Percentiles rank a stretch among this genome's conserved stretches.
Evolutionary conservation across 192 early-diverging fungal species (phyloP).

Genomic region (Geranomyces variabilis): DNA sequence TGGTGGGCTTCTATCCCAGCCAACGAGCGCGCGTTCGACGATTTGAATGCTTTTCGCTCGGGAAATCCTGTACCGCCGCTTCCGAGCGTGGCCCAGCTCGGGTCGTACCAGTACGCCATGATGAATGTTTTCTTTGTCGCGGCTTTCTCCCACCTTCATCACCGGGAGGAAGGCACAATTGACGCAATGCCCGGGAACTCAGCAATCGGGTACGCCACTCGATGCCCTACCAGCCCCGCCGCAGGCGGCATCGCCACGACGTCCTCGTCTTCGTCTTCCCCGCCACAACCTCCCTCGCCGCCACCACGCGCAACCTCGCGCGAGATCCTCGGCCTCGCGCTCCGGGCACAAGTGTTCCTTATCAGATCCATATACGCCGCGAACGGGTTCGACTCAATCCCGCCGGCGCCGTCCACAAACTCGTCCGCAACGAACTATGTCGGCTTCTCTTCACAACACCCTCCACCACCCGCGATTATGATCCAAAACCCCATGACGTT

Average conservation of each 20-base stretch:
- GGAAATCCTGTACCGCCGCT: slow-evolving; percentile 17
- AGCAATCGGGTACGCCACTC: slow-evolving; percentile 1
- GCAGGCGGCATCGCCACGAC: no score
- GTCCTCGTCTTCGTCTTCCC: no score
- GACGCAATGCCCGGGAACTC: background rate
- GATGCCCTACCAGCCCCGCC: no score
- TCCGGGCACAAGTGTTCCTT: slow-evolving; percentile 22
- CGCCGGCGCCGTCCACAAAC: background rate
- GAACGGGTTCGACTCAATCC: slow-evolving; percentile 27
- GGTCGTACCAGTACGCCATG: slow-evolving; percentile 20
- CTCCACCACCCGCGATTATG: slow-evolving; percentile 18
- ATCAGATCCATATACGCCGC: slow-evolving; percentile 28
- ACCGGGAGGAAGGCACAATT: slow-evolving; percentile 20
- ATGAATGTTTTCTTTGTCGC: slow-evolving; percentile 23
- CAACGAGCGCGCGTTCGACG: slow-evolving; percentile 21
- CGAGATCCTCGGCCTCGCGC: slow-evolving; percentile 17
- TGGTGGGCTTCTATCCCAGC: slow-evolving; percentile 25
- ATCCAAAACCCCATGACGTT: slow-evolving; percentile 27
- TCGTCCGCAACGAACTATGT: background rate
- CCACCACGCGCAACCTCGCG: slow-evolving; percentile 7
- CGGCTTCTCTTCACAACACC: background rate
- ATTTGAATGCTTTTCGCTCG: slow-evolving; percentile 11
- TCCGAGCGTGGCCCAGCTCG: slow-evolving; percentile 28
- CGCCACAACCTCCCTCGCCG: background rate
- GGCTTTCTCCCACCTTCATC: slow-evolving; percentile 20